Percentiles rank a stretch among this genome's conserved stretches.
Conservation (phyloP, 768 basidiomycete genomes). For the Lactarius trivialis region DNA sequence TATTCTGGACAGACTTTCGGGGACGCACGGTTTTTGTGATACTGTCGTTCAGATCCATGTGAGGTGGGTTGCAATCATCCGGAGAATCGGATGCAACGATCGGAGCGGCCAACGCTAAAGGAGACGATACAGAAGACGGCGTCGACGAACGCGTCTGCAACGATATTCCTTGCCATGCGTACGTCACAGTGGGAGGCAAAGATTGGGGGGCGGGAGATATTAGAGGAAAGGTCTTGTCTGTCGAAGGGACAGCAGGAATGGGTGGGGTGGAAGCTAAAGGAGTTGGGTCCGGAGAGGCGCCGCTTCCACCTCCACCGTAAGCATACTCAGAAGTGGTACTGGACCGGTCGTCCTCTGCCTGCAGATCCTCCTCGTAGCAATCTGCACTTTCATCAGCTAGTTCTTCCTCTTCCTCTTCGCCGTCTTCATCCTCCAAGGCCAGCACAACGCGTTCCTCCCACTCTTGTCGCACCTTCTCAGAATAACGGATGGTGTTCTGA, state of each 20-base stretch:
- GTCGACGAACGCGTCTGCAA: constrained; percentile 79
- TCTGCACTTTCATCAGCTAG: constrained; percentile 22
- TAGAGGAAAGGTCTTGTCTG: constrained; percentile 12
- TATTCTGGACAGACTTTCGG: constrained; percentile 58
- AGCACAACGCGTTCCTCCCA: constrained; percentile 88
- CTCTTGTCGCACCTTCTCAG: constrained; percentile 94
- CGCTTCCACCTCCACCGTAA: constrained; percentile 33
- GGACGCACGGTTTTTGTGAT: constrained; percentile 45
- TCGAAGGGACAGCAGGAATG: constrained; percentile 23
- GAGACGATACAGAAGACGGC: constrained; percentile 83
- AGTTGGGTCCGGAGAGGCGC: constrained; percentile 54
- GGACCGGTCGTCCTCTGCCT: constrained; percentile 42
- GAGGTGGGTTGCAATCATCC: constrained; percentile 51
- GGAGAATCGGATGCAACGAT: constrained; percentile 63
- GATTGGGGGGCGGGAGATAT: constrained; percentile 27
- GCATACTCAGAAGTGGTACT: constrained; percentile 64
- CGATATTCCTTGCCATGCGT: constrained; percentile 36
- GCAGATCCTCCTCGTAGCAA: constrained; percentile 22
- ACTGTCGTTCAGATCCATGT: constrained; percentile 59
- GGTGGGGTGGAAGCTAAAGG: constrained; percentile 57
- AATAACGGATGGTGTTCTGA: constrained; percentile 95
- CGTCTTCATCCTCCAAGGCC: constrained; percentile 53
- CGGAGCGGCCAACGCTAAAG: constrained; percentile 76
- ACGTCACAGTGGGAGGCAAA: constrained; percentile 30
- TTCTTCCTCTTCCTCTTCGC: constrained; percentile 41